A percentile compares a stretch with the other conserved stretches of the same genome.
phyloP scores from a whole-genome alignment of 176 grass and related monocot genomes.

The Pharus latifolius region DNA sequence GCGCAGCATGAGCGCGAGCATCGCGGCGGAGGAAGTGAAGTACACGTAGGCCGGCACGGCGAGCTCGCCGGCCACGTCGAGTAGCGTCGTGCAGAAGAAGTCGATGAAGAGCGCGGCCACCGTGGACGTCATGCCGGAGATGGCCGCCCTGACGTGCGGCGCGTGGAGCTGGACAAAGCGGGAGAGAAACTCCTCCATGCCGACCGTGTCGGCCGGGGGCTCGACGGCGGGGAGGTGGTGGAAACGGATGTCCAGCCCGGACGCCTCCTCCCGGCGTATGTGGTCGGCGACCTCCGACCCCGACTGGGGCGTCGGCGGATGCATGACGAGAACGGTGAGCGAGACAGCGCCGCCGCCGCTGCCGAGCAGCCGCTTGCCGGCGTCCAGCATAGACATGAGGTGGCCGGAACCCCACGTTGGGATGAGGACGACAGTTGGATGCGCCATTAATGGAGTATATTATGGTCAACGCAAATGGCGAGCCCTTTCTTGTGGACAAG shows the following conservation, averaged over 20 bases:
- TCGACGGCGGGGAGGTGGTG: slow-evolving; percentile 6
- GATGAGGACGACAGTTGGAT: slow-evolving; percentile 7
- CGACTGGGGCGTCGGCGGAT: background rate
- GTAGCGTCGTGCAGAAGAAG: slow-evolving; percentile 17
- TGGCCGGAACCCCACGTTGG: slow-evolving; percentile 16
- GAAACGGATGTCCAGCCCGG: slow-evolving; percentile 17
- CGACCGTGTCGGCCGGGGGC: background rate
- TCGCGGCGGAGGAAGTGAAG: slow-evolving; percentile 18
- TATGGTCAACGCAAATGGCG: too few species aligned
- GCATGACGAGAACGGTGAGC: slow-evolving; percentile 24
- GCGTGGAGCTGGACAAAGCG: background rate
- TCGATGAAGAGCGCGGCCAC: slow-evolving; percentile 23
- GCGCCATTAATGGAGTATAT: background rate
- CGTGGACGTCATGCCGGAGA: background rate
- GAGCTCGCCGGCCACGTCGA: slow-evolving; percentile 25
- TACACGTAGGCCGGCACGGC: slow-evolving; percentile 25
- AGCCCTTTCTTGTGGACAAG: too few species aligned
- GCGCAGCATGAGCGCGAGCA: slow-evolving; percentile 16
- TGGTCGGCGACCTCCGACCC: background rate
- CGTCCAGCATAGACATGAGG: slow-evolving; percentile 36
- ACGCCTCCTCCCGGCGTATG: background rate
- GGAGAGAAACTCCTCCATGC: background rate
- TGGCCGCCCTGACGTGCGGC: background rate
- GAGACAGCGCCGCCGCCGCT: background rate
- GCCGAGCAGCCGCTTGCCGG: slow-evolving; percentile 26